phyloP scores from a whole-genome alignment of 2,329 filamentous ascomycete genomes.

The Xylogone sp. region DNA sequence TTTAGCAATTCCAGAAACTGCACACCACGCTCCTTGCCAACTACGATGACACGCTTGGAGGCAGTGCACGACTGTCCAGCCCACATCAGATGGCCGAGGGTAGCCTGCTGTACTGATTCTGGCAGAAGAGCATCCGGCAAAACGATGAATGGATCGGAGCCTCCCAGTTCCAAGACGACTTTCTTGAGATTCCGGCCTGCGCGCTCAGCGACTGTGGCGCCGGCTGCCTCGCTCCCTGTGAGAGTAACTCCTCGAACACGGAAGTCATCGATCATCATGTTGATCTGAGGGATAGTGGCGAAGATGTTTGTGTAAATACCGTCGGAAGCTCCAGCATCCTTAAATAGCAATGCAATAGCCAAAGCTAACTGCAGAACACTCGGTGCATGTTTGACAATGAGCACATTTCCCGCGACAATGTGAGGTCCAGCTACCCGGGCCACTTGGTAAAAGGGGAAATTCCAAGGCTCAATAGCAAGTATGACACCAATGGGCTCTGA shows the following conservation, averaged over 20 bases:
- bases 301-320: slow-evolving; percentile 37
- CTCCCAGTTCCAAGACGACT: slow-evolving; percentile 43
- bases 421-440: slow-evolving; percentile 32
- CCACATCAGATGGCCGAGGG: too few species aligned
- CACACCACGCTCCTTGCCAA: slow-evolving; percentile 6
- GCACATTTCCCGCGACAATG: slow-evolving; percentile 70
- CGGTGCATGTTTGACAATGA: slow-evolving; percentile 61
- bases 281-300: slow-evolving; percentile 28
- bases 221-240: slow-evolving; percentile 32
- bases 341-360: slow-evolving; percentile 14
- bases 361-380: slow-evolving; percentile 14
- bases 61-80: too few species aligned
- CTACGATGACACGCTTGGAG: slow-evolving; percentile 6
- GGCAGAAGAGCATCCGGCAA: slow-evolving; percentile 37
- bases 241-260: slow-evolving; percentile 39
- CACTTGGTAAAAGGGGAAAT: slow-evolving; percentile 47
- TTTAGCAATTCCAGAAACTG: slow-evolving; percentile 3
- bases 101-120: too few species aligned
- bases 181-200: slow-evolving; percentile 59
- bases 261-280: slow-evolving; percentile 32
- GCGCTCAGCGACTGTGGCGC: slow-evolving; percentile 48
- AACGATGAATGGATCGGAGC: slow-evolving; percentile 41
- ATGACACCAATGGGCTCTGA: slow-evolving; percentile 56
- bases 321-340: slow-evolving; percentile 37
- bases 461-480: slow-evolving; percentile 59